Evolutionary conservation across 116 monocot species (phyloP), one percentile per base, ranked within the genome.

Genomic region (Cymodocea nodosa): DNA sequence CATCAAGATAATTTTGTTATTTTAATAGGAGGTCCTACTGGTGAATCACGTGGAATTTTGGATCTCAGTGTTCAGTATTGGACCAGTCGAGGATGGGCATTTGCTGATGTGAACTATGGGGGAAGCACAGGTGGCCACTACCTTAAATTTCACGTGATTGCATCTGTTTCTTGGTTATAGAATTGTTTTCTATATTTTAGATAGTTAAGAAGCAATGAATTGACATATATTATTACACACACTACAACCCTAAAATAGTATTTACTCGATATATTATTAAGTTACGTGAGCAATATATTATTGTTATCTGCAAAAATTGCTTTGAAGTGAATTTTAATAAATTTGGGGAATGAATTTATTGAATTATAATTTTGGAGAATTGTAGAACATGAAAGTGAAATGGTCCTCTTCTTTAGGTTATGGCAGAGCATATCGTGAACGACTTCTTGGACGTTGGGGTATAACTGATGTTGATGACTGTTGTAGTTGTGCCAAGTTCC

Each of bases 21-120:
- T 53, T 22, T 67, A 17, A 5, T 78, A 91, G 97, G 97, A 48
- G 97, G 97, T 0, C 97, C 97, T 50, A 98, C 97, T 50, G 59
- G 58, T 59, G 97, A 88, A 77, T 53, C 89, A 64, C 78, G 80
- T 71, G 86, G 84, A 72, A 57, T 77, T 18, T 73, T 98, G 64
- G 77, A 98, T 73, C 85, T 98, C 51, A 76, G 70, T 75, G 62
- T 88, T 61, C 97, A 92, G 66, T 98, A 86, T 50, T 98, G 97
- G 97, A 98, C 97, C 62, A 92, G 88, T 74, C 83, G 92, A 65
- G 97, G 97, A 8, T 98, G 91, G 91, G 97, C 88, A 37, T 88
- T 91, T 80, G 79, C 82, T 3, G 97, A 91, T 84, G 91, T 98
- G 69, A 98, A 98, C 65, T 98, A 98, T 79, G 97, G 92, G 39